A percentile compares a stretch with the other conserved stretches of the same genome.
Conservation (phyloP, 208 protist species). For the Lotmaria passim region DNA sequence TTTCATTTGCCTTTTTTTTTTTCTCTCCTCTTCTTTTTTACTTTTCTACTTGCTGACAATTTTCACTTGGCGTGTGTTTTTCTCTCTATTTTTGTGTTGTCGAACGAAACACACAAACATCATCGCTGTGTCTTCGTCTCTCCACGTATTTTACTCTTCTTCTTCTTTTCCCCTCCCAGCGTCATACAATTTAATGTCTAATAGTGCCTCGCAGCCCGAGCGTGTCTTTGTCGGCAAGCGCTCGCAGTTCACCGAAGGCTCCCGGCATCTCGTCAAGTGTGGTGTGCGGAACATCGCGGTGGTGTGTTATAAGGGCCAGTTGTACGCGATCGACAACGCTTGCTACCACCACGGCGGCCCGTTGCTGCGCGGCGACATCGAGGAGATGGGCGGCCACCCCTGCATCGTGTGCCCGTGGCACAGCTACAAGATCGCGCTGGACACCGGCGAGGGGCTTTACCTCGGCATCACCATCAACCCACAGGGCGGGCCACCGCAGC, state of each 20-base stretch:
- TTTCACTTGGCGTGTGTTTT: no score
- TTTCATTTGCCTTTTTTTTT: no score
- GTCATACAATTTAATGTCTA: slow-evolving; percentile 15
- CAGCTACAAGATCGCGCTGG: slow-evolving; percentile 87
- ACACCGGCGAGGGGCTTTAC: slow-evolving; percentile 91
- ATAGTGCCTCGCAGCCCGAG: not conserved
- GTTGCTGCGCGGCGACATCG: slow-evolving; percentile 89
- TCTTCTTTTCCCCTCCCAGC: no score
- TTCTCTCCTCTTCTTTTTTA: no score
- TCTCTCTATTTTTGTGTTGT: not conserved
- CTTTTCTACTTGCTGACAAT: no score
- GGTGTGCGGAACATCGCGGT: slow-evolving; percentile 87
- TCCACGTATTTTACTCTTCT: not conserved
- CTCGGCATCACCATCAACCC: slow-evolving; percentile 59
- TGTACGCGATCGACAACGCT: slow-evolving; percentile 92
- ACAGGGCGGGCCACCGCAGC: slow-evolving; percentile 35
- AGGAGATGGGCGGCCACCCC: slow-evolving; percentile 87
- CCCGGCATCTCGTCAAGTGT: slow-evolving; percentile 77
- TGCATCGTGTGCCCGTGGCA: slow-evolving; percentile 94
- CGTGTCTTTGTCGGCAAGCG: slow-evolving; percentile 40
- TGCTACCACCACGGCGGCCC: slow-evolving; percentile 93
- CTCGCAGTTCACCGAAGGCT: slow-evolving; percentile 44
- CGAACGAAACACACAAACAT: no score
- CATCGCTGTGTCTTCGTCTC: no score
- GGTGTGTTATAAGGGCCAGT: slow-evolving; percentile 54